Evolutionary conservation across 2,329 filamentous ascomycete species (phyloP).

Genomic region (Aspergillus arachidicola): DNA sequence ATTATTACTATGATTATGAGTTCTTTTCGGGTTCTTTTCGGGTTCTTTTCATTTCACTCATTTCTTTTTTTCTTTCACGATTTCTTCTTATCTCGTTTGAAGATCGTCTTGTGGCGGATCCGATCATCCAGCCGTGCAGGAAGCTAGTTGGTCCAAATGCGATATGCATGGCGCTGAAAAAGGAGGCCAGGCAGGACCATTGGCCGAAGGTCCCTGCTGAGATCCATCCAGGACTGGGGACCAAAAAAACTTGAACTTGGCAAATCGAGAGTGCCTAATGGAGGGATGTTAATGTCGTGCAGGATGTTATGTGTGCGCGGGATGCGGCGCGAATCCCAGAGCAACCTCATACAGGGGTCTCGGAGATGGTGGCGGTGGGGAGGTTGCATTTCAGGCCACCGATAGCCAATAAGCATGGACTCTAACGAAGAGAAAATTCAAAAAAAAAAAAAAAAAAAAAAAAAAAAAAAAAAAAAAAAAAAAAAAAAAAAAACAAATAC

Average conservation of each 20-base stretch:
- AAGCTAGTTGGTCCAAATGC: constrained; percentile 34
- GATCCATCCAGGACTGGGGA: constrained; percentile 11
- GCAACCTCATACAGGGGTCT: constrained; percentile 25
- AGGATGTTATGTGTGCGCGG: constrained; percentile 22
- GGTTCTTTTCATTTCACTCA: constrained; percentile 7
- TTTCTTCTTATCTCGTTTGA: constrained; percentile 4
- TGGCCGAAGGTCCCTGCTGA: constrained; percentile 16
- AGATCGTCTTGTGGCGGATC: constrained; percentile 25
- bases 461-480: neutral
- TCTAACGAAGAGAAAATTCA: neutral
- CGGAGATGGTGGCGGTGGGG: constrained; percentile 9
- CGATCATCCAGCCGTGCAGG: constrained; percentile 32
- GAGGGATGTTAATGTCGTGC: constrained; percentile 22
- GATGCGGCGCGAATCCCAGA: constrained; percentile 24
- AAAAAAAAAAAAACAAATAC: neutral
- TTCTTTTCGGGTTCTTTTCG: constrained; percentile 2
- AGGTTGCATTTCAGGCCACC: constrained; percentile 23
- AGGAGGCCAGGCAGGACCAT: constrained; percentile 19
- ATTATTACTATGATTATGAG: constrained; percentile 4
- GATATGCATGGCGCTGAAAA: constrained; percentile 25
- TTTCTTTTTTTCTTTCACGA: neutral
- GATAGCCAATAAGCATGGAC: constrained; percentile 7
- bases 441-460: neutral
- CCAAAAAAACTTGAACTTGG: neutral
- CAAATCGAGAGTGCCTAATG: constrained; percentile 13